Percentiles rank a stretch among this genome's conserved stretches.
These are phyloP conservation scores for Neurospora sp. DNA, from an alignment of 2,329 filamentous ascomycete genomes.

Conservation along the genomic window DNA sequence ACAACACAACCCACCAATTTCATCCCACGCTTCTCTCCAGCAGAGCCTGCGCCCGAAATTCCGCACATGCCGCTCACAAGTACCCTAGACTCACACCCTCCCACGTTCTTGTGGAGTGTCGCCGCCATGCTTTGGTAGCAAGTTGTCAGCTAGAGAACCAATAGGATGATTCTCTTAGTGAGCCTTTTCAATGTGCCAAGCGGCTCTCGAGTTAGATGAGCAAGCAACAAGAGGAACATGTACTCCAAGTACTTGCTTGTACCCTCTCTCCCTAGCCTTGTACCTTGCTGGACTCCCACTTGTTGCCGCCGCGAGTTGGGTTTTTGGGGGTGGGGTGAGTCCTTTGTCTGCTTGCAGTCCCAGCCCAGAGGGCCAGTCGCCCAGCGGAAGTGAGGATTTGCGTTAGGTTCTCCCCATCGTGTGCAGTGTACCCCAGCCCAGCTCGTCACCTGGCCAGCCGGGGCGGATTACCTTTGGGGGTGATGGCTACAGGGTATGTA, in stretches of 20 bases:
- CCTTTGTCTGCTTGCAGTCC: neutral
- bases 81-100: slow-evolving; percentile 13
- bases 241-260: neutral
- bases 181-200: slow-evolving; percentile 12
- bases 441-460: neutral
- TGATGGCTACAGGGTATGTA: neutral
- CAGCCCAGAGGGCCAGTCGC: neutral
- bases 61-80: slow-evolving; percentile 9
- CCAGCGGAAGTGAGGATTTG: neutral
- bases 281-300: neutral
- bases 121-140: slow-evolving; percentile 13
- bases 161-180: slow-evolving; percentile 15
- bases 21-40: slow-evolving; percentile 15
- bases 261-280: neutral
- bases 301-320: neutral
- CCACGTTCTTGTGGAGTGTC: slow-evolving; percentile 10
- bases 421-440: neutral
- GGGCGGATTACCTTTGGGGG: neutral
- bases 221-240: slow-evolving; percentile 1
- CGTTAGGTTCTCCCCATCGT: neutral
- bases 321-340: neutral
- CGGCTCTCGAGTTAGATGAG: neutral
- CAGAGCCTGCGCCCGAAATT: slow-evolving; percentile 13
- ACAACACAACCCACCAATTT: slow-evolving; percentile 6
- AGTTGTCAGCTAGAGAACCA: slow-evolving; percentile 7